These are phyloP conservation scores for Cyclotella cryptica DNA, from an alignment of 108 stramenopile genomes.

Conservation along the genomic window DNA sequence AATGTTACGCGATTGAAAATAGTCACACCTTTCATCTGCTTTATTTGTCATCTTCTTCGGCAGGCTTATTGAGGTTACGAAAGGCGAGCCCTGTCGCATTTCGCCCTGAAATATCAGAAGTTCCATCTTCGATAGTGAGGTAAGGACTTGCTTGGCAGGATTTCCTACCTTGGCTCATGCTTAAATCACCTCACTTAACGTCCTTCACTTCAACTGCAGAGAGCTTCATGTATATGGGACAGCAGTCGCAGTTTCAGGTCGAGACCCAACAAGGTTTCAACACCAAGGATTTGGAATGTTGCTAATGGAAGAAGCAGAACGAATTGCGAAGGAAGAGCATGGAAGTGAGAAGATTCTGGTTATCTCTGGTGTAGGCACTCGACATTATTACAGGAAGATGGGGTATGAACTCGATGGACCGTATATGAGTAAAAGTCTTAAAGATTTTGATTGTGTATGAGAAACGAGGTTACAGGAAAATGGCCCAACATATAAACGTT, in stretches of 20 bases:
- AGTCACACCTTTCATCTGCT: conserved; percentile 30
- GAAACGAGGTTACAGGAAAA: not conserved
- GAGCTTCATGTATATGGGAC: conserved; percentile 98
- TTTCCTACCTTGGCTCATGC: not conserved
- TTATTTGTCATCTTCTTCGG: conserved; percentile 45
- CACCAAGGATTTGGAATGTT: conserved; percentile 96
- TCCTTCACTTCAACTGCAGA: not conserved
- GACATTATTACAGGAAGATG: conserved; percentile 96
- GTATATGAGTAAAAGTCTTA: conserved; percentile 82
- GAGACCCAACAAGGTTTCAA: conserved; percentile 94
- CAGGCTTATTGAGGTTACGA: conserved; percentile 76
- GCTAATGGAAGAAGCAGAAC: conserved; percentile 96
- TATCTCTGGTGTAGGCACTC: conserved; percentile 95
- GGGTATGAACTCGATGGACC: conserved; percentile 93
- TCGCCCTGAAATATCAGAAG: conserved; percentile 69
- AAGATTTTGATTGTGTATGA: not conserved
- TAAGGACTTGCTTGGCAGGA: conserved; percentile 3
- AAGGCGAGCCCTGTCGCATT: conserved; percentile 74
- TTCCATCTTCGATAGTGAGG: conserved; percentile 85
- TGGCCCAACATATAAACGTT: too few species aligned
- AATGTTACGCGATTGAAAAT: not conserved
- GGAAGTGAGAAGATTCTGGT: conserved; percentile 91
- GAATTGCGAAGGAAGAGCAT: conserved; percentile 92
- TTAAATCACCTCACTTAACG: not conserved
- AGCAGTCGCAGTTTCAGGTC: conserved; percentile 88